Base-by-base conservation (phyloP, 441 rosid genomes). In the Bocquillonia castaneifolia region DNA sequence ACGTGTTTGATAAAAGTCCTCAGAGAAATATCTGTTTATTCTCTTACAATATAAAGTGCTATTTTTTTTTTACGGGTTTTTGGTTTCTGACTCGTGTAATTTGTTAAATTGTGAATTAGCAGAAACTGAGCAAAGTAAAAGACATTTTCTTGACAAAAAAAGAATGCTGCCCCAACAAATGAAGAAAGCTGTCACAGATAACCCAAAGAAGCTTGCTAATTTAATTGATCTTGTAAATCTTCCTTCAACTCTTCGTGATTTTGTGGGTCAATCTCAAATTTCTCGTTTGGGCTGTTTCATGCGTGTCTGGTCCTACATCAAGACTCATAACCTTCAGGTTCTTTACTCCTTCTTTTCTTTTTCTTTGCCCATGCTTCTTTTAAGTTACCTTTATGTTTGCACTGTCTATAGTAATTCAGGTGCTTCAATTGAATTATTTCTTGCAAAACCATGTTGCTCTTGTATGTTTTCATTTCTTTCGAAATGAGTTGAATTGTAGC, bases 211-310 rank as follows among this genome's bases (percentile, higher is more conserved):
- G 85, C 81, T 89, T 57, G 85, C 87, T 28, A 79, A 85, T 74
- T 80, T 93, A 69, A 88, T 89, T 68, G 96, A 93, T 84, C 92
- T 89, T 10, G 88, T 85, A 20, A 93, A 91, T 78, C 89, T 83
- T 59, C 95, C 97, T 64, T 88, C 91, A 1, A 83, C 87, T 0
- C 81, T 91, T 23, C 74, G 97, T 31, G 91, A 93, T 8, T 82
- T 91, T 68, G 81, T 88, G 77, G 98, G 95, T 6, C 96, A 84
- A 73, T 91, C 98, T 73, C 95, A 83, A 74, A 86, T 76, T 73
- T 93, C 97, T 72, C 95, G 88, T 31, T 71, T 93, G 72, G 95
- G 93, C 59, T 93, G 93, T 77, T 88, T 93, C 89, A 81, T 81
- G 86, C 81, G 81, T 71, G 89, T 89, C 53, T 93, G 96, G 97